Conservation (phyloP, 2,329 filamentous ascomycete species). For the Diaporthe sp. region DNA sequence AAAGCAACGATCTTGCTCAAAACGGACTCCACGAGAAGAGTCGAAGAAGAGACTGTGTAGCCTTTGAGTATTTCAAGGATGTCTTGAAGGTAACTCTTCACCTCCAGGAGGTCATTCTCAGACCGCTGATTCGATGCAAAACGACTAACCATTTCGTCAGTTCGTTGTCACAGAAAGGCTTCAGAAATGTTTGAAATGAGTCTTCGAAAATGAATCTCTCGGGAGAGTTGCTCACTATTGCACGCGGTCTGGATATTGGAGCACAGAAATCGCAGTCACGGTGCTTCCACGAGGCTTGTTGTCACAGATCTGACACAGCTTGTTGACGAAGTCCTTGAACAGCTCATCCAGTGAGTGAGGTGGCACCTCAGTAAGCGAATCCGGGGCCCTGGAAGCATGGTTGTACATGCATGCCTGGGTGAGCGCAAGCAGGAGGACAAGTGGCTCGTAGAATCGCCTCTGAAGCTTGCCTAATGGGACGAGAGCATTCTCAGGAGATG, state of each 20-base stretch:
- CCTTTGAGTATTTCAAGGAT: conserved; percentile 43
- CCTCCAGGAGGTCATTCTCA: conserved; percentile 13
- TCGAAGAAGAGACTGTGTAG: background rate
- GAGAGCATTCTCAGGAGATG: background rate
- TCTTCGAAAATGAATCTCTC: fast-evolving
- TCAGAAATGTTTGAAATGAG: too few species aligned
- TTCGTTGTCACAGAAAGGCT: background rate
- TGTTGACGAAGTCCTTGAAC: conserved; percentile 48
- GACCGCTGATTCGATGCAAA: conserved; percentile 50
- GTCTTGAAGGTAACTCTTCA: conserved; percentile 40
- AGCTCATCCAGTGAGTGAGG: conserved; percentile 35
- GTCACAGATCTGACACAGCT: conserved; percentile 49
- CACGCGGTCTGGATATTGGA: conserved; percentile 44
- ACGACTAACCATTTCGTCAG: conserved; percentile 25
- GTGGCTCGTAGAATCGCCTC: conserved; percentile 39
- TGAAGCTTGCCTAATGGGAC: conserved; percentile 17
- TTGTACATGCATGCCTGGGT: conserved; percentile 33
- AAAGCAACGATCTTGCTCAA: conserved; percentile 43
- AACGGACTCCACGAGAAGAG: conserved; percentile 8
- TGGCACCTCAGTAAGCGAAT: conserved; percentile 26
- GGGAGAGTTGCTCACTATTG: conserved; percentile 43
- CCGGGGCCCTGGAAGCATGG: background rate
- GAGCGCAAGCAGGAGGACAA: conserved; percentile 34
- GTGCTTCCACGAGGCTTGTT: conserved; percentile 44
- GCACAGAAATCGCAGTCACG: conserved; percentile 47